A percentile compares a stretch with the other conserved stretches of the same genome.
Conservation (phyloP, 2,329 filamentous ascomycete genomes). For the Calycina herbarum region DNA sequence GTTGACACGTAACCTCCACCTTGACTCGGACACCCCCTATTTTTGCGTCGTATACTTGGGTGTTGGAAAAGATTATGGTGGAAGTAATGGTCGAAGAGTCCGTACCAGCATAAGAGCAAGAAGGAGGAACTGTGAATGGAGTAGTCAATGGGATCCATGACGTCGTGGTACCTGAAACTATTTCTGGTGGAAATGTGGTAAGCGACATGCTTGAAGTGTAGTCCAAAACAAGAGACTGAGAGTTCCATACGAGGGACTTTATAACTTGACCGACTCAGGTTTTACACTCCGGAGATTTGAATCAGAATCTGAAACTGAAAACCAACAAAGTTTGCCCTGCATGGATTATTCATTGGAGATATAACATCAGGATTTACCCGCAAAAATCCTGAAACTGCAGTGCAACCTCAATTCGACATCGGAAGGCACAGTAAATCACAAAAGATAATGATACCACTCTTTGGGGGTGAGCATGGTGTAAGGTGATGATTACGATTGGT, state of each 20-base stretch:
- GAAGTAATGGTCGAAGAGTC: background rate
- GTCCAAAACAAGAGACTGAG: background rate
- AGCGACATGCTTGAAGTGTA: background rate
- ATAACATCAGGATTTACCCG: background rate
- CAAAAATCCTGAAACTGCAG: background rate
- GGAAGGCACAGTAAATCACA: background rate
- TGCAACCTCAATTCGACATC: background rate
- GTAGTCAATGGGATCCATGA: constrained; percentile 7
- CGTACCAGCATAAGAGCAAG: background rate
- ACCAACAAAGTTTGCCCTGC: background rate
- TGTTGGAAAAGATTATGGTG: background rate
- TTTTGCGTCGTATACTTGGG: no score
- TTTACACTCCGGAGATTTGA: background rate
- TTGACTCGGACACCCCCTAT: no score
- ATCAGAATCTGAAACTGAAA: background rate
- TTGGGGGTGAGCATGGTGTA: background rate
- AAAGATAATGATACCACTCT: background rate
- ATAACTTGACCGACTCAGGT: background rate
- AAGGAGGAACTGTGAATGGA: background rate
- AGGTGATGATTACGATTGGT: background rate
- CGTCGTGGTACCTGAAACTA: background rate
- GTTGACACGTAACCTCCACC: background rate
- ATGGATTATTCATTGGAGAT: background rate
- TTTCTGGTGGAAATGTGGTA: constrained; percentile 7
- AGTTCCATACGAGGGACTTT: background rate